Conservation (phyloP, 2,329 filamentous ascomycete species). For the Diplocarpon rosae region DNA sequence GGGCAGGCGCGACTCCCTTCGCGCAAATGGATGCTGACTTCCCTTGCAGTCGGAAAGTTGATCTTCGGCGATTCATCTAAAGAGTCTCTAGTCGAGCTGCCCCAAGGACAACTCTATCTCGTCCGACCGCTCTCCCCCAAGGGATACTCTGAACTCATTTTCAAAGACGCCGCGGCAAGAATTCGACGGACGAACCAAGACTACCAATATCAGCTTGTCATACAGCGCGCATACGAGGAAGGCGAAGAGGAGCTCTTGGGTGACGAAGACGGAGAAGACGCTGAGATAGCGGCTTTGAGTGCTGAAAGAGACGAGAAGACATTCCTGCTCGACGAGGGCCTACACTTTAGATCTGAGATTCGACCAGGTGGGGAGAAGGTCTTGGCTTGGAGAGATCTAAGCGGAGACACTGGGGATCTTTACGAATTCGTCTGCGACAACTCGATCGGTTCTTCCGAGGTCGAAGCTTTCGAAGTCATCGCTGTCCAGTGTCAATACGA, state of each 20-base stretch:
- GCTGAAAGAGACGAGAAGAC: slow-evolving; percentile 92
- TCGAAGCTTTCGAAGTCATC: slow-evolving; percentile 69
- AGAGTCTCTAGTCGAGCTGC: slow-evolving; percentile 86
- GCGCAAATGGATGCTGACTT: slow-evolving; percentile 9
- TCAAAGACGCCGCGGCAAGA: slow-evolving; percentile 88
- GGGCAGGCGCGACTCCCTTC: slow-evolving; percentile 4
- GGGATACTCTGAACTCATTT: slow-evolving; percentile 97
- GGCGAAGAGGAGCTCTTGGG: slow-evolving; percentile 86
- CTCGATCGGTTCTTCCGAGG: slow-evolving; percentile 56
- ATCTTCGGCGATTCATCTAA: slow-evolving; percentile 74
- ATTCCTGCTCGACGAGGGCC: slow-evolving; percentile 84
- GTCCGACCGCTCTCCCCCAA: slow-evolving; percentile 92
- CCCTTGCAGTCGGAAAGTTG: slow-evolving; percentile 66
- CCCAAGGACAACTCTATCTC: slow-evolving; percentile 93
- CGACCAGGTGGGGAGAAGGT: slow-evolving; percentile 73
- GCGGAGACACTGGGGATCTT: slow-evolving; percentile 86
- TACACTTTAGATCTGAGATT: slow-evolving; percentile 78
- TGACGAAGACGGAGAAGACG: slow-evolving; percentile 81
- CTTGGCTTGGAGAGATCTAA: slow-evolving; percentile 89
- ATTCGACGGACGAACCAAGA: slow-evolving; percentile 91
- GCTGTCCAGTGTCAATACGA: slow-evolving; percentile 96
- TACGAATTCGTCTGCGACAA: slow-evolving; percentile 94
- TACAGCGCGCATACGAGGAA: slow-evolving; percentile 94
- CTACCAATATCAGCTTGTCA: slow-evolving; percentile 92
- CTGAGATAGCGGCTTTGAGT: slow-evolving; percentile 59